Evolutionary conservation across 345 rosid species (phyloP).

Genomic region (Pistacia integerrima): DNA sequence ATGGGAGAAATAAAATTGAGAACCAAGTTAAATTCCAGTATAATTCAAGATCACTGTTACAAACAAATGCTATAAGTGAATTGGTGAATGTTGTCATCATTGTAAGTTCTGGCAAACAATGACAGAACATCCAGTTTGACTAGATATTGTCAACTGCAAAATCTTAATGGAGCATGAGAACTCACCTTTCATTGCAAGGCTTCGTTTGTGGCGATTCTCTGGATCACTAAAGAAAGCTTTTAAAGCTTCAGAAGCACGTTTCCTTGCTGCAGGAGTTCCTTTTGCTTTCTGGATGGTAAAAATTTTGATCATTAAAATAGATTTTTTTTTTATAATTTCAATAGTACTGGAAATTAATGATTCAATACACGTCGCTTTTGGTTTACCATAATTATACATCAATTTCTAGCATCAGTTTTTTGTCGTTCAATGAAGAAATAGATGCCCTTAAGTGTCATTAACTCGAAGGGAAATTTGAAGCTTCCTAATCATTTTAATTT

Average conservation of each 20-base stretch:
- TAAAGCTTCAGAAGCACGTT: slow-evolving; percentile 69
- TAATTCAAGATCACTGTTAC: neutral
- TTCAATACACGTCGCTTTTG: neutral
- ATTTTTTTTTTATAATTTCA: neutral
- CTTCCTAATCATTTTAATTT: neutral
- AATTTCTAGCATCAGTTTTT: neutral
- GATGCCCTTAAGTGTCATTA: neutral
- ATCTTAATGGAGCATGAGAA: neutral
- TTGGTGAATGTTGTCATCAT: neutral
- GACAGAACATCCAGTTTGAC: neutral
- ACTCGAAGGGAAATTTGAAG: neutral
- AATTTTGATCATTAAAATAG: neutral
- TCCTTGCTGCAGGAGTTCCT: slow-evolving; percentile 87
- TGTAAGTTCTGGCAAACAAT: neutral
- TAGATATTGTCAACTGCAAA: neutral
- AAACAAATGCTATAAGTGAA: neutral
- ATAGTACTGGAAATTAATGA: neutral
- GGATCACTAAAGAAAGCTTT: slow-evolving; percentile 82
- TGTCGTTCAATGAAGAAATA: neutral
- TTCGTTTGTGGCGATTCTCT: slow-evolving; percentile 74
- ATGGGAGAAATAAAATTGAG: neutral
- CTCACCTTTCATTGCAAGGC: slow-evolving; percentile 91
- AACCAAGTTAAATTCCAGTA: neutral
- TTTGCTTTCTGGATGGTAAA: slow-evolving; percentile 64
- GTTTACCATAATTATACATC: neutral